Evolutionary conservation across 495 filamentous ascomycete species (phyloP), one percentile per base, ranked within the genome.

Genomic region (Hypomontagnella submonticulosa): DNA sequence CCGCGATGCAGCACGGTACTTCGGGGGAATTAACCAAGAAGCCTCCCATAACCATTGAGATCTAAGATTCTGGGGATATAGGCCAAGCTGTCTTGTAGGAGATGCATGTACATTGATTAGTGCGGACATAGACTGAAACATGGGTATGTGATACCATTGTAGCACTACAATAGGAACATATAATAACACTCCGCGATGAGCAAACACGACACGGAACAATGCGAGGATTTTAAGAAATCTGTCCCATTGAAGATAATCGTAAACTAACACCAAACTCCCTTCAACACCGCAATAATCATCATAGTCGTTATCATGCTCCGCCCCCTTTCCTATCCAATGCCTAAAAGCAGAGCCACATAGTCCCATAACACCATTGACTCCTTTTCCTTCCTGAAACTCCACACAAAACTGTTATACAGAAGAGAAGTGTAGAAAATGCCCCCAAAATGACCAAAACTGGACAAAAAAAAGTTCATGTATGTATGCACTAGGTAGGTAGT

Each of bases 1-100:
- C 91, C 2, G 84, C 90, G 0, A 83, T 91, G 67, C 89, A 90
- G 79, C 85, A 89, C 73, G 81, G 83, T 10, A 86, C 84, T 50
- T 89, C 85, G 8, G 89, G 88, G 3, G 82, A 81, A 66, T 71
- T 95, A 60, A 76, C 80, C 11, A 92, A 91, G 70, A 74, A 77
- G 44, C 15, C 54, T 9, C 71, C 71, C 42, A 40, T 74, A 13
- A 71, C 71, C 18, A 83, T 87, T 3, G 84, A 88, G 71, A 80
- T 91, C n/a, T 82, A 13, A 53, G 15, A n/a, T 38, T 3, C 1
- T 6, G 15, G 48, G 0, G 23, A 27, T 3, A 27, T 27, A 6
- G 23, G 23, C 23, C 23, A 27, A 6, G 23, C 23, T 27, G 6
- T 2, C 23, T 27, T 27, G 6, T 6, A 27, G 23, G 23, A 27